These are phyloP conservation scores for Cryphonectria carpinicola DNA, from an alignment of 2,329 filamentous ascomycete genomes.

Conservation along the genomic window DNA sequence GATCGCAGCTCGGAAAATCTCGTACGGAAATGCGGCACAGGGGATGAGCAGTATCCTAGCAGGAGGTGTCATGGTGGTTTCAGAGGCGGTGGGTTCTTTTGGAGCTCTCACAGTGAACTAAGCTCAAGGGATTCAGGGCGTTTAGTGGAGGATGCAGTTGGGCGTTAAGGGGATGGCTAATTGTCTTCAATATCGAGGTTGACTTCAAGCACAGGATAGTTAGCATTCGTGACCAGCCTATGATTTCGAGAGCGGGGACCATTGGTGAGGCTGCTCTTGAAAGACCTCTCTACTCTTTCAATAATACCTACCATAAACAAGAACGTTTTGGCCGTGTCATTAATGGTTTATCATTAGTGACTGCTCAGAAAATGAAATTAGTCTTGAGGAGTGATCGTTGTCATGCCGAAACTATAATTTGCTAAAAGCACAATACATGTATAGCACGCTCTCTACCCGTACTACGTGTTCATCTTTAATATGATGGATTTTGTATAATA, in stretches of 20 bases:
- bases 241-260: not conserved
- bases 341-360: fast-evolving
- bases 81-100: not conserved
- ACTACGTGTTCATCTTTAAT: no score
- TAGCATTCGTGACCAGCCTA: no score
- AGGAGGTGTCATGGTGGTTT: not conserved
- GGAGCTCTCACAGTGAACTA: not conserved
- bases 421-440: no score
- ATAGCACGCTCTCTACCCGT: no score
- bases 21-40: not conserved
- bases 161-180: not conserved
- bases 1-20: not conserved
- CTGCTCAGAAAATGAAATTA: not conserved
- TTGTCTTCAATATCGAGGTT: not conserved
- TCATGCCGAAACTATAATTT: no score
- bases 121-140: not conserved
- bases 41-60: not conserved
- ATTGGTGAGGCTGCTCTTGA: not conserved
- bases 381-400: not conserved
- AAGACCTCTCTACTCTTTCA: not conserved
- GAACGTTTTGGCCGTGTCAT: not conserved
- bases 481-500: no score
- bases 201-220: not conserved
- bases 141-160: not conserved
- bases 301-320: not conserved